Conservation (phyloP, 306 rosid species). For the Boehmeria nivea region DNA sequence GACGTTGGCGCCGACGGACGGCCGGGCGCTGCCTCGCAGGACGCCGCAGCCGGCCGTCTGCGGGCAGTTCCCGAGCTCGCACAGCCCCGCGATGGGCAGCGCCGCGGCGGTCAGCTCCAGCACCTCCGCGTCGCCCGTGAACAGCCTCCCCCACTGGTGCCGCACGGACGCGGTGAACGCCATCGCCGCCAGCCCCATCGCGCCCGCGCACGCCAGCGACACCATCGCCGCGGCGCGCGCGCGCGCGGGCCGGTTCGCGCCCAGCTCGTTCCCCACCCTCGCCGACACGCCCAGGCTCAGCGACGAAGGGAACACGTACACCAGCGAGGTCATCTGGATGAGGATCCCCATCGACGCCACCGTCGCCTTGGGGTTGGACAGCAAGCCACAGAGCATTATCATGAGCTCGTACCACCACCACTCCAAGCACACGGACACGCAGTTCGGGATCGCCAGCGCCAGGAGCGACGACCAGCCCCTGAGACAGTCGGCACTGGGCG, state of each 20-base stretch:
- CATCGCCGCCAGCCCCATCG: slow-evolving; percentile 63
- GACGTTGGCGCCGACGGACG: slow-evolving; percentile 78
- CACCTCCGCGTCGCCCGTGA: slow-evolving; percentile 59
- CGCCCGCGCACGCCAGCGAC: slow-evolving; percentile 46
- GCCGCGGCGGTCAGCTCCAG: slow-evolving; percentile 66
- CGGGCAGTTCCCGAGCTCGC: slow-evolving; percentile 96
- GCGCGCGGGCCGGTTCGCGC: slow-evolving; percentile 66
- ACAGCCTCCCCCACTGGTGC: slow-evolving; percentile 73
- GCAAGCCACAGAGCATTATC: slow-evolving; percentile 79
- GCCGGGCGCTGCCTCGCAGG: slow-evolving; percentile 79
- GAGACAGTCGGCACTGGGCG: slow-evolving; percentile 63
- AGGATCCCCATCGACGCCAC: slow-evolving; percentile 89
- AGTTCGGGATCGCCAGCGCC: slow-evolving; percentile 70
- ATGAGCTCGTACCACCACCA: slow-evolving; percentile 99
- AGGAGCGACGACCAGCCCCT: slow-evolving; percentile 72
- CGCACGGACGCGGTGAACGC: slow-evolving; percentile 59
- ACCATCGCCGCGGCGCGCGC: slow-evolving; percentile 80
- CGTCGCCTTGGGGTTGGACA: slow-evolving; percentile 71
- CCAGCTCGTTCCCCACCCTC: slow-evolving; percentile 68
- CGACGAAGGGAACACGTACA: slow-evolving; percentile 83
- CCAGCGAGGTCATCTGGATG: slow-evolving; percentile 77
- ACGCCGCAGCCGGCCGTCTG: slow-evolving; percentile 95
- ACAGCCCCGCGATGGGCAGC: slow-evolving; percentile 72
- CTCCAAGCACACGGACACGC: slow-evolving; percentile 85
- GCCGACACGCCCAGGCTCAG: slow-evolving; percentile 87